phyloP scores from a whole-genome alignment of 371 early-diverging fungal species.

The Encephalitozoon hellem region DNA sequence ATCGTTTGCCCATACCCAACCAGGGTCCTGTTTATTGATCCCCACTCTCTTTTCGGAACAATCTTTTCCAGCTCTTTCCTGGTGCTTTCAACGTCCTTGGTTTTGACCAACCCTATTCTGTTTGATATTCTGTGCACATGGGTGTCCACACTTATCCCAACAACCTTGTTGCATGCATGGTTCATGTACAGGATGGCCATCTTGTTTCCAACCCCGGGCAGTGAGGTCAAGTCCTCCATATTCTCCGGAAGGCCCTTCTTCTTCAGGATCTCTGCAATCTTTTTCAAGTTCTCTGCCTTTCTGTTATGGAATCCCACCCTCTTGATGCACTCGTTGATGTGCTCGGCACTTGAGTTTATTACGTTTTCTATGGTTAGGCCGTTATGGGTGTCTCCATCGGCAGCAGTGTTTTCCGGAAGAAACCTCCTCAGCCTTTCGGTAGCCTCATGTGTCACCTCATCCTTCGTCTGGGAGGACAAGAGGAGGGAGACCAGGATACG shows the following conservation, averaged over 20 bases:
- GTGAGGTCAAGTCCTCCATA: slow-evolving; percentile 20
- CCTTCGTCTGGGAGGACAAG: slow-evolving; percentile 87
- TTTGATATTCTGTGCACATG: slow-evolving; percentile 89
- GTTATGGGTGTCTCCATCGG: slow-evolving; percentile 34
- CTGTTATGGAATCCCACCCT: slow-evolving; percentile 78
- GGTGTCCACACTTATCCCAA: slow-evolving; percentile 91
- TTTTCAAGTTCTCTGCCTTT: slow-evolving; percentile 64
- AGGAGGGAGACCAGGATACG: slow-evolving; percentile 78
- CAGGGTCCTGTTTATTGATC: slow-evolving; percentile 72
- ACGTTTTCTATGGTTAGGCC: slow-evolving; percentile 55
- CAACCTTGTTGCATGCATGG: slow-evolving; percentile 59
- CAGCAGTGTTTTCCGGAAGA: slow-evolving; percentile 65
- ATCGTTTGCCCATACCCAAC: slow-evolving; percentile 87
- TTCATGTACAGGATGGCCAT: slow-evolving; percentile 65
- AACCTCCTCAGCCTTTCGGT: slow-evolving; percentile 63
- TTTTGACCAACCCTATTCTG: slow-evolving; percentile 73
- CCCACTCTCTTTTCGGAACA: slow-evolving; percentile 67
- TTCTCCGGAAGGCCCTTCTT: slow-evolving; percentile 52
- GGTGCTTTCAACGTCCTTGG: slow-evolving; percentile 64
- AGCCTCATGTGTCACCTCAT: slow-evolving; percentile 64
- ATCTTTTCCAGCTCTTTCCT: slow-evolving; percentile 65
- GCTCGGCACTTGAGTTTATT: slow-evolving; percentile 54
- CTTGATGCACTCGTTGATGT: slow-evolving; percentile 67
- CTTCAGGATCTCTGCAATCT: not conserved
- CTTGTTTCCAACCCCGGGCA: slow-evolving; percentile 94